Conservation (phyloP, 257 asterid species). For the Solanum chilense region DNA sequence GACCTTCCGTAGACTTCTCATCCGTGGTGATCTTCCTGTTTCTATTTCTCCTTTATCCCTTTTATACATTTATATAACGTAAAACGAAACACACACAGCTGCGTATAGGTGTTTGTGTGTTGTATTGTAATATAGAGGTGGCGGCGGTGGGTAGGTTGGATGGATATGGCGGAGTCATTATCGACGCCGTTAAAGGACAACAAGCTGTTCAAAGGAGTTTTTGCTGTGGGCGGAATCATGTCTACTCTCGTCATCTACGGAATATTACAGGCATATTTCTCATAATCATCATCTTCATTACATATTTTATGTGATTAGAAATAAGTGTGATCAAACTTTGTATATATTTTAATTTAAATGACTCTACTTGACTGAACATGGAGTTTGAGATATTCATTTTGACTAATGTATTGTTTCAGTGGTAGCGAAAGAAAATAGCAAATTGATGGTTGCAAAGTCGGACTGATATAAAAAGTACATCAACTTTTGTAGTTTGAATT, state of each 20-base stretch:
- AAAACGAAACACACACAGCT: neutral
- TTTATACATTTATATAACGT: neutral
- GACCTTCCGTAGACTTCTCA: neutral
- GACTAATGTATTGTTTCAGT: neutral
- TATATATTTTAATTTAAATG: neutral
- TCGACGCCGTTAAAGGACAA: constrained; percentile 41
- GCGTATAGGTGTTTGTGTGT: neutral
- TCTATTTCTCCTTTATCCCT: neutral
- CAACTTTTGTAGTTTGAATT: neutral
- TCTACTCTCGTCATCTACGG: constrained; percentile 87
- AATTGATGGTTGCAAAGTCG: neutral
- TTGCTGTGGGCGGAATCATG: constrained; percentile 92
- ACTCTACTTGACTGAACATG: neutral
- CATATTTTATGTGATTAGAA: neutral
- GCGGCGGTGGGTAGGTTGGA: constrained; percentile 13
- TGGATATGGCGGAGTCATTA: constrained; percentile 62
- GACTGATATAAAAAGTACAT: neutral
- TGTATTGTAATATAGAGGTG: neutral
- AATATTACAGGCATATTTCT: constrained; percentile 52
- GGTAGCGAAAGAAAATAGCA: neutral
- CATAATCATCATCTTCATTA: neutral
- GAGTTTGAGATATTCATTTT: neutral
- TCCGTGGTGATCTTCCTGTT: neutral
- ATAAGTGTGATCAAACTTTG: neutral
- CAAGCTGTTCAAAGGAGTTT: constrained; percentile 47